Base-by-base conservation (phyloP, 441 rosid species). In the Mallotus repandus region DNA sequence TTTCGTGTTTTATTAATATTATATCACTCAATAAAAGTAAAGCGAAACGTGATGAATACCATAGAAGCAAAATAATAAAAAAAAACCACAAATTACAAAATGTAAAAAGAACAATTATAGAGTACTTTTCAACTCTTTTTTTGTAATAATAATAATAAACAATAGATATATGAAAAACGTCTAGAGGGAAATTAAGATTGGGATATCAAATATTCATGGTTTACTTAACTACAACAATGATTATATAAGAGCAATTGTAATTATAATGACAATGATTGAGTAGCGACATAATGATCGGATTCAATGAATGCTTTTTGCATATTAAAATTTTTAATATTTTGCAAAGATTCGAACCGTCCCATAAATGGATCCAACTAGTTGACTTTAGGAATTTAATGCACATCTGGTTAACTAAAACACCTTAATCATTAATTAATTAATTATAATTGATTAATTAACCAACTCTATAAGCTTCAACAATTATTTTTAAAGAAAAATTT, bases 291-390 rank as follows among this genome's bases (percentile, higher is more conserved):
- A 53, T 5, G 60, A 53, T 70, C 72, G 66, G 54, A 79, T 82
- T 68, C 83, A 79, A 54, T 78, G 81, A 22, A 74, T 72, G 32
- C 57, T 45, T 18, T 9, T 56, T 13, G 56, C 29, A 58, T 21
- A 57, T 57, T 22, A 9, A 54, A 52, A 10, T 16, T 32, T 1
- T 52, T n/a, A 22, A 13, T 64, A 64, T 6, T 64, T 16, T 19
- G 16, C 9, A 45, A 48, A 38, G 12, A 54, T 19, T 43, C 32
- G 41, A 53, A 25, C 65, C 63, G 54, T 64, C 70, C 66, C 46
- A 67, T 12, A 35, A 41, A 54, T 70, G 52, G 63, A 72, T 41
- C 70, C 19, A 67, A 49, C 73, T 21, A 74, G 68, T 78, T 80
- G 82, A 73, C 75, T 71, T 83, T 57, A n/a, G 29, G 59, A 62